Evolutionary conservation across 768 basidiomycete species (phyloP), one percentile per base, ranked within the genome.

Genomic region (Nidula microcarpa): DNA sequence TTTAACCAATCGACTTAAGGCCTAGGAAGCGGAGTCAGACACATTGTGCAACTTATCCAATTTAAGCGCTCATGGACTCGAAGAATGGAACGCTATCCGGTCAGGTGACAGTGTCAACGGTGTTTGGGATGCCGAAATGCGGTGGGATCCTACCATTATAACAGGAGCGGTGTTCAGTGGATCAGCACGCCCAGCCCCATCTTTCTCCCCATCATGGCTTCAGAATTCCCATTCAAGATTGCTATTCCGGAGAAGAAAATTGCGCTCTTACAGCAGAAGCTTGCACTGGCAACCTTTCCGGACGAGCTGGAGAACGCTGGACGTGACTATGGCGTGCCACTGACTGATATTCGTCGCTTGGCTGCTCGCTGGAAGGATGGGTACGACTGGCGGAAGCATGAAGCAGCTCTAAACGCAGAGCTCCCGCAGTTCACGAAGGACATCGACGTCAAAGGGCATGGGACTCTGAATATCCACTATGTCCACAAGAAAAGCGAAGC

Each of bases 381-480:
- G 0, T 85, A 78, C 54, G 75, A 85, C 66, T 86, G 85, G 83
- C 68, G 74, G 53, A 75, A 67, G 49, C 62, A 79, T 13, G 83
- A 87, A 60, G 69, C 66, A 0, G 62, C 62, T 11, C 64, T 86
- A 54, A 85, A 87, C 57, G 62, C 64, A 2, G 72, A 75, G 44
- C 55, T 86, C 1, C 79, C 82, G 1, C 81, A 82, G 65, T 86
- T 79, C 60, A 83, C 75, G 1, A 63, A 71, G 14, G 75, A 79
- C 41, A 74, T 86, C 32, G 62, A 70, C 1, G 74, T 85, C 1
- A 75, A 75, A 9, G 72, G 69, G 3, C 76, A 75, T 52, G 80
- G 74, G 0, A 53, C 62, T 2, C 53, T 78, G 47, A 68, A 71
- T 41, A 74, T 85, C 5, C 84, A 87, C 55, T 86, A 82, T 50